Base-by-base conservation (phyloP, 2,329 filamentous ascomycete species). In the Pyricularia grisea region DNA sequence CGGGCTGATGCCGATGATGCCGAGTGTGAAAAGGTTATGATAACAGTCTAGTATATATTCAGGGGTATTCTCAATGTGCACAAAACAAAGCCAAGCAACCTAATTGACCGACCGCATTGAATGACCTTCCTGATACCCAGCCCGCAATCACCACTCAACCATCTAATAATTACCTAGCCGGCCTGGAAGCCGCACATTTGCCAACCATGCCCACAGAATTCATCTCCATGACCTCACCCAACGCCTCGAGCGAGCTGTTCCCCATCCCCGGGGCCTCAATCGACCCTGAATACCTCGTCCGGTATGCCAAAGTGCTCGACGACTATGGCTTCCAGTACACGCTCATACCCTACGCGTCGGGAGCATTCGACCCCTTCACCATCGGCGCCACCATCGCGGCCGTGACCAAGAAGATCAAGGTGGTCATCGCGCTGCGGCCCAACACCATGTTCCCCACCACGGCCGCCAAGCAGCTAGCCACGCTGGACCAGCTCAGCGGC, bases 321-420 rank as follows among this genome's bases (percentile, higher is more conserved):
- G 86, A 88, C 73, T 85, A 88, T 74, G 83, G 77, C 65, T 88
- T 83, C 79, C 87, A 88, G 76, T 88, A 88, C 75, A 89, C 87
- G 0, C 81, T 89, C 2, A 80, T 88, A 20, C 86, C 86, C 0
- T 88, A 89, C 71, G 82, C 82, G 67, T 87, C 86, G 0, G 81
- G 81, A 2, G 83, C 75, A 11, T 86, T 81, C 69, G 85, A 88
- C 71, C 85, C 85, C 0, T 88, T 84, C 77, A 88, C 86, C 5
- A 80, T 85, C 12, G 87, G 85, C 27, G 85, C 87, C 0, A 87
- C 84, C 17, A 87, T 89, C 69, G 81, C 83, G 0, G 76, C 86
- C 0, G 80, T 78, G 60, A 88, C 87, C 67, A 87, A 87, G 72
- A 83, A 88, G 31, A 76, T 89, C 73, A 88, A 85, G 72, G 78